Base-by-base conservation (phyloP, 176 grass and related monocot species). In the Oryza glumipatula region DNA sequence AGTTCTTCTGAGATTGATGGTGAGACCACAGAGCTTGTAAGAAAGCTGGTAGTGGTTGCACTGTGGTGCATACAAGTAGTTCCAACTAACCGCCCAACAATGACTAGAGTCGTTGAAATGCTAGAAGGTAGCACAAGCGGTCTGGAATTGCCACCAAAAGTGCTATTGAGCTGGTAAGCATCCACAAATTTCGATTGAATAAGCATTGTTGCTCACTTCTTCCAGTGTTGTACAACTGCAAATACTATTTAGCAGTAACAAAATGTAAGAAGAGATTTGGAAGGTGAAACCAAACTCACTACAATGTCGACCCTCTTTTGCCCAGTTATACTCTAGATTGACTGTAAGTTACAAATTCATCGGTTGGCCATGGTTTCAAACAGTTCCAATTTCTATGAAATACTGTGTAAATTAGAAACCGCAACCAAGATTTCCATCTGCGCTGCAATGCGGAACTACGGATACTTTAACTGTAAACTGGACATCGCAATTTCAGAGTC, bases 41-140 rank as follows among this genome's bases (percentile, higher is more conserved):
- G 75, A 49, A 89, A 89, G 77, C 73, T 84, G 72, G 84, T 80
- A 21, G 78, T 92, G 77, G 76, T 92, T 80, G 90, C 69, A 1
- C 46, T 92, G 60, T 92, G 90, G 87, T 92, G 90, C 68, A 87
- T 92, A 17, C 90, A 92, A 3, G 9, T 86, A 54, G 63, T 35
- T 56, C 79, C 90, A n/a, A 11, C 76, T n/a, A 33, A 82, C 38
- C 79, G 87, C 2, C 90, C 90, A 46, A 80, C 83, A 63, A 89
- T 92, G 84, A 89, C 78, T 41, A 26, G 3, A 46, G 83, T 92
- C 3, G 63, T 92, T 22, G 84, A 92, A 60, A 92, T 92, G 87
- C 78, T 92, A 26, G 83, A 87, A 65, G 69, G 70, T 38, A 87
- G 76, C 41, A 76, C 73, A 12, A 46, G 28, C 7, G 79, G 52